Base-by-base conservation (phyloP, 2,329 filamentous ascomycete species). In the Sordariomycetes sp. region DNA sequence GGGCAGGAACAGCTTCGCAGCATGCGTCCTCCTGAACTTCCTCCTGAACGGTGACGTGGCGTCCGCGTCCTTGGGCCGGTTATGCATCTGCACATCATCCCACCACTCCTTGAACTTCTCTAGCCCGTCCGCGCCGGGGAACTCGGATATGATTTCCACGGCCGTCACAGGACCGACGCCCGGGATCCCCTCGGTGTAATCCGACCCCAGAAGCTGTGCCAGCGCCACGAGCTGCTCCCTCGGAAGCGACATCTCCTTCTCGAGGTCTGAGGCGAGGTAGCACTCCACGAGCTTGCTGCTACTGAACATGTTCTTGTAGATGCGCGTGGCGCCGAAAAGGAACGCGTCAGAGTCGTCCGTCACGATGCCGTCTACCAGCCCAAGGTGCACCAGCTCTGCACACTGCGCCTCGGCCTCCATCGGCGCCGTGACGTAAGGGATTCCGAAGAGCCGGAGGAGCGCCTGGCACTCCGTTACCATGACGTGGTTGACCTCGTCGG, bases 251-350 rank as follows among this genome's bases (percentile, higher is more conserved):
- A 96, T 86, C 64, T 99, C 95, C 63, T 87, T 87, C 65, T 95
- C 89, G 0, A 99, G 76, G 65, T 99, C 94, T 0, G 75, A 76
- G 2, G 84, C 74, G 10, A 99, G 79, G 67, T 97, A 99, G 71
- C 94, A 97, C 72, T 99, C 94, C 50, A 99, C 94, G 64, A 90
- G 95, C 68, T 99, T 99, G 69, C 94, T 94, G 64, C 90, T 86
- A 70, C 96, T 99, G 77, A 99, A 99, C 90, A 99, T 95, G 74
- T 99, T 99, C 70, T 99, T 99, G 77, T 99, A 99, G 24, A 99
- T 87, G 20, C 92, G 80, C 0, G 90, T 99, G 42, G 94, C 95
- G 20, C 94, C 95, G 69, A 99, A 99, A 1, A 99, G 80, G 66
- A 99, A 99, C 0, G 86, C 95, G 74, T 99, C 94, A 2, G 88